These are phyloP conservation scores for Didymella segeticola DNA, from an alignment of 2,329 filamentous ascomycete genomes.

Conservation along the genomic window DNA sequence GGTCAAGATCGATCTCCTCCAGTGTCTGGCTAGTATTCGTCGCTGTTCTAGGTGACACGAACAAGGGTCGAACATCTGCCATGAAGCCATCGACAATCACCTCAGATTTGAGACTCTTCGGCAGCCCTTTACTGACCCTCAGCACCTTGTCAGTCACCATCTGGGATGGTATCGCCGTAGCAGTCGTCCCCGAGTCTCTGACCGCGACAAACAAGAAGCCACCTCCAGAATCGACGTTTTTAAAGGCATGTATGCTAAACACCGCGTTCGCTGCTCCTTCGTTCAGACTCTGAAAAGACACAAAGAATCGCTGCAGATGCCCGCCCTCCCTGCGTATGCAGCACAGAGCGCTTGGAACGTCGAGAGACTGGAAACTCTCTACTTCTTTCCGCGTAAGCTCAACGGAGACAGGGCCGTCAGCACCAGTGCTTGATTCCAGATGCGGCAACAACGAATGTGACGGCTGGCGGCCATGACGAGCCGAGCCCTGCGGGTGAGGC, in stretches of 20 bases:
- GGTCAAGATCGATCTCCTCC: conserved; percentile 12
- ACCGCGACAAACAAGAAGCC: conserved; percentile 28
- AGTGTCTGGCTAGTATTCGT: conserved; percentile 4
- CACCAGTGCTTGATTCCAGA: neutral
- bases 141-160: conserved; percentile 32
- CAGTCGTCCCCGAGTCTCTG: conserved; percentile 5
- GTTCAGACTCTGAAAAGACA: conserved; percentile 36
- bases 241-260: conserved; percentile 30
- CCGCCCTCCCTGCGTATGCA: conserved; percentile 18
- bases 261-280: conserved; percentile 47
- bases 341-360: conserved; percentile 19
- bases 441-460: conserved; percentile 14
- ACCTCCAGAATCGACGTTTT: neutral
- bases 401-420: neutral
- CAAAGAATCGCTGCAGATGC: conserved; percentile 9
- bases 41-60: conserved; percentile 19
- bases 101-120: conserved; percentile 33
- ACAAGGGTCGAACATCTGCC: conserved; percentile 37
- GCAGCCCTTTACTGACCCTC: conserved; percentile 38
- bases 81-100: conserved; percentile 39
- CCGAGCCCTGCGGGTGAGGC: neutral
- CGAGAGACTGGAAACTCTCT: conserved; percentile 12
- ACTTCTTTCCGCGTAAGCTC: conserved; percentile 16
- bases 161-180: conserved; percentile 16
- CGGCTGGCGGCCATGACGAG: conserved; percentile 9